Percentiles rank a stretch among this genome's conserved stretches.
Conservation (phyloP, 108 stramenopile genomes). For the Fistulifera pelliculosa region DNA sequence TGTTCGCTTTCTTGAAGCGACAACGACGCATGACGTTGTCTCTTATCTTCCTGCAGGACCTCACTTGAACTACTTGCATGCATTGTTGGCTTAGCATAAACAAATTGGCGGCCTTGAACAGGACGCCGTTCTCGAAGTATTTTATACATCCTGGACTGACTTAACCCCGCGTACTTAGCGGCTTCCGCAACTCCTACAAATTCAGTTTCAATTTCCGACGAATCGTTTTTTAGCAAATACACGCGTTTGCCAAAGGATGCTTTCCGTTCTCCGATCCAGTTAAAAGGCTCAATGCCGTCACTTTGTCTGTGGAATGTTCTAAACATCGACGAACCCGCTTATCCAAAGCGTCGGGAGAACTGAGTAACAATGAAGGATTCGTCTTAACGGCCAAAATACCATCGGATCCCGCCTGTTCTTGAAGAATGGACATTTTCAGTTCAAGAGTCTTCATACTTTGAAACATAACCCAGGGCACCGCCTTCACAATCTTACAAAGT, state of each 20-base stretch:
- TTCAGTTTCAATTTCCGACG: no score
- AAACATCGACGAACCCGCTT: no score
- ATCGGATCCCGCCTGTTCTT: neutral
- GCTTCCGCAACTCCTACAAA: neutral
- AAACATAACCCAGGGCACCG: no score
- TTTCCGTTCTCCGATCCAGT: no score
- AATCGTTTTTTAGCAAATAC: no score
- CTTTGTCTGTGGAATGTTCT: no score
- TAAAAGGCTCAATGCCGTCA: no score
- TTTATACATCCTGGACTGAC: slow-evolving; percentile 1
- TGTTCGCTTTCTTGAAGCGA: no score
- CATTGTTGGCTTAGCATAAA: neutral
- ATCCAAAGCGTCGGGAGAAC: neutral
- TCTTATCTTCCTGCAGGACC: neutral
- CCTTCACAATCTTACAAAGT: no score
- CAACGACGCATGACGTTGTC: neutral
- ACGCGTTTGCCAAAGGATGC: no score
- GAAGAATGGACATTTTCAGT: slow-evolving; percentile 5
- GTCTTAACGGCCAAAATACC: neutral
- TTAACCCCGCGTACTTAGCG: neutral
- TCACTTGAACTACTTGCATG: neutral
- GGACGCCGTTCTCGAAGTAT: neutral
- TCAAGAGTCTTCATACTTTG: neutral
- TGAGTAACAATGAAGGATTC: slow-evolving; percentile 9
- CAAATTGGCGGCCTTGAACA: slow-evolving; percentile 1